Evolutionary conservation across 2,329 filamentous ascomycete genomes (phyloP).

Genomic region (Clonostachys solani): DNA sequence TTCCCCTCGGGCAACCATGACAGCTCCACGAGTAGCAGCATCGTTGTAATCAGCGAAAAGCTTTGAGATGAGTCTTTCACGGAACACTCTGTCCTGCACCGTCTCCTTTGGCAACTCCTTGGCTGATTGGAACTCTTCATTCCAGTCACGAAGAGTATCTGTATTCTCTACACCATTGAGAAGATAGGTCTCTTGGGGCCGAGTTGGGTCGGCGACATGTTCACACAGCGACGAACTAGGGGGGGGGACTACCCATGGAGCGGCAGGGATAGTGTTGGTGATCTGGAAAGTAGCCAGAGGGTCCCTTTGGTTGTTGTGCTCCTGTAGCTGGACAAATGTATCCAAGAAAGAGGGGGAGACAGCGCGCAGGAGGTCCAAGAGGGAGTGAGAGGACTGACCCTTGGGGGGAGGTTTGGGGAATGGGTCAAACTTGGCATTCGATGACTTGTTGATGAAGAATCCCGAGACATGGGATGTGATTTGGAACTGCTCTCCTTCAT

Average conservation of each 20-base stretch:
- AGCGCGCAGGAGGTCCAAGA: conserved; percentile 72
- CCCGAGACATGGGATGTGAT: conserved; percentile 91
- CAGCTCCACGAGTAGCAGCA: conserved; percentile 85
- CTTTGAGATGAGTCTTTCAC: conserved; percentile 90
- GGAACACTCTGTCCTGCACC: conserved; percentile 93
- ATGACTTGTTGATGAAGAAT: conserved; percentile 96
- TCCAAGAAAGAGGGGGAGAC: conserved; percentile 80
- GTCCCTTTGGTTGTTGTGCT: conserved; percentile 80
- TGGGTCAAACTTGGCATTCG: conserved; percentile 92
- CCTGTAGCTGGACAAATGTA: conserved; percentile 74
- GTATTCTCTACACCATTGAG: conserved; percentile 89
- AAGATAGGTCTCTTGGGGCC: conserved; percentile 89
- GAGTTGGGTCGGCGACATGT: conserved; percentile 79
- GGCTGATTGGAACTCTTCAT: conserved; percentile 97
- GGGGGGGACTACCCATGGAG: conserved; percentile 83
- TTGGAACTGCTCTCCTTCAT: conserved; percentile 91
- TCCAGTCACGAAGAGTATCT: conserved; percentile 95
- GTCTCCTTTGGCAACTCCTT: conserved; percentile 90
- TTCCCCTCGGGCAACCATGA: conserved; percentile 88
- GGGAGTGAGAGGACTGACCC: conserved; percentile 74
- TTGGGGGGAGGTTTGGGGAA: conserved; percentile 76
- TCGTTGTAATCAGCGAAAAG: conserved; percentile 98
- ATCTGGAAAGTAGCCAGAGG: conserved; percentile 92
- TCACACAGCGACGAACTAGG: conserved; percentile 58
- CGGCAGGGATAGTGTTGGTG: conserved; percentile 87